Conservation (phyloP, 139 green algal genomes). For the Tetradesmus obliquus region DNA sequence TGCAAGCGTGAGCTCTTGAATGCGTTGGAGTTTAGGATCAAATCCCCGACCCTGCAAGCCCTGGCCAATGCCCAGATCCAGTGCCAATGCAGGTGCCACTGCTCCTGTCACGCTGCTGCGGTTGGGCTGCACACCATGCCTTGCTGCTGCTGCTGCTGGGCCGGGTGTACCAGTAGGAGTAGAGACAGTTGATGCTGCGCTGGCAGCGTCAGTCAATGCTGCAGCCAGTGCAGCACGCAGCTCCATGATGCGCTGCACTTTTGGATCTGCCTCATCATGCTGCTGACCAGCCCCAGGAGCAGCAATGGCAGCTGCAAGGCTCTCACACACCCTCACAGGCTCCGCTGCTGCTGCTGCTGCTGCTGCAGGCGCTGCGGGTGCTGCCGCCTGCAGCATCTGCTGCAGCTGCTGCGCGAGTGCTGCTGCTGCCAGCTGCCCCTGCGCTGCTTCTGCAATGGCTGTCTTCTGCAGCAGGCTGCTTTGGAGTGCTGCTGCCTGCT, state of each 20-base stretch:
- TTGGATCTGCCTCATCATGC: slow-evolving; percentile 5
- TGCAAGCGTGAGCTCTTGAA: slow-evolving; percentile 2
- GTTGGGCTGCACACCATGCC: neutral
- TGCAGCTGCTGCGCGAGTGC: neutral
- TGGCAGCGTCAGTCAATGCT: slow-evolving; percentile 32
- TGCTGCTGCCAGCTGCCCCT: slow-evolving; percentile 34
- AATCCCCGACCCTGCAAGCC: neutral
- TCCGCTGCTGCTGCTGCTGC: neutral
- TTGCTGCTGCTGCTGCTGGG: slow-evolving; percentile 2
- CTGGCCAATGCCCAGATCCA: neutral
- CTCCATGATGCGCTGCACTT: slow-evolving; percentile 55
- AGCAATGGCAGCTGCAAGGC: neutral
- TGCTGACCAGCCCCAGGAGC: neutral
- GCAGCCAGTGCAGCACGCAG: slow-evolving; percentile 49
- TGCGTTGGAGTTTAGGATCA: slow-evolving; percentile 22
- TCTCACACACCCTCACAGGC: neutral
- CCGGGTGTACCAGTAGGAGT: neutral
- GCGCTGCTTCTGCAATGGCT: slow-evolving; percentile 33
- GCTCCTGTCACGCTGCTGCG: neutral
- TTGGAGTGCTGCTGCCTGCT: neutral
- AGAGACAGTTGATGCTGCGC: neutral
- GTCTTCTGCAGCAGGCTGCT: slow-evolving; percentile 27
- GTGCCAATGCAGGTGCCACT: neutral
- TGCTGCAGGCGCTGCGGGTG: neutral
- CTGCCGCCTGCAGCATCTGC: neutral